Evolutionary conservation across 2,329 filamentous ascomycete species (phyloP).

Genomic region (Epichloe aotearoae): DNA sequence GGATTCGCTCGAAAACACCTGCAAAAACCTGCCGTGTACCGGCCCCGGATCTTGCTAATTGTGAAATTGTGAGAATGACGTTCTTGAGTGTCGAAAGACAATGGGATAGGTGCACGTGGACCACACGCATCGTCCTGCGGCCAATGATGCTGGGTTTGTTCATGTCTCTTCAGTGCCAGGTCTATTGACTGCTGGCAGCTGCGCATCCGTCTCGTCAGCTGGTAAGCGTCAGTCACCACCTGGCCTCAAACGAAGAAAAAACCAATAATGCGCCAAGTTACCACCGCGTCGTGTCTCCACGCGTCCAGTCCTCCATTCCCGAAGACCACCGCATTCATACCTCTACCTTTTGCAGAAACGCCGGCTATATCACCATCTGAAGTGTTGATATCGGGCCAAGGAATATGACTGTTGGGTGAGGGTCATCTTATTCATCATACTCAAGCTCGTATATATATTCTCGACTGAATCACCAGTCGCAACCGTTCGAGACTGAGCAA

Average conservation of each 20-base stretch:
- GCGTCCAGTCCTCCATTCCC: not conserved
- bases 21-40: no score
- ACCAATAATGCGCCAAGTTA: not conserved
- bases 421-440: not conserved
- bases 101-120: not conserved
- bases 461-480: not conserved
- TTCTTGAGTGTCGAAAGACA: not conserved
- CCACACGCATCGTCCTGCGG: not conserved
- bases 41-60: no score
- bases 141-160: not conserved
- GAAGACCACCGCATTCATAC: not conserved
- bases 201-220: not conserved
- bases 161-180: not conserved
- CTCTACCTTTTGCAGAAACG: not conserved
- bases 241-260: not conserved
- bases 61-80: not conserved
- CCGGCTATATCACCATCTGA: not conserved
- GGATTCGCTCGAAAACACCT: no score
- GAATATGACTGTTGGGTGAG: not conserved
- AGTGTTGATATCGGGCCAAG: not conserved
- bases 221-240: not conserved
- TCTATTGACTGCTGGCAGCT: not conserved
- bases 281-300: not conserved
- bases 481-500: constrained; percentile 1
- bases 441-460: not conserved